phyloP scores from a whole-genome alignment of 805 yeast species.

The Tetrapisispora namnaoensis region DNA sequence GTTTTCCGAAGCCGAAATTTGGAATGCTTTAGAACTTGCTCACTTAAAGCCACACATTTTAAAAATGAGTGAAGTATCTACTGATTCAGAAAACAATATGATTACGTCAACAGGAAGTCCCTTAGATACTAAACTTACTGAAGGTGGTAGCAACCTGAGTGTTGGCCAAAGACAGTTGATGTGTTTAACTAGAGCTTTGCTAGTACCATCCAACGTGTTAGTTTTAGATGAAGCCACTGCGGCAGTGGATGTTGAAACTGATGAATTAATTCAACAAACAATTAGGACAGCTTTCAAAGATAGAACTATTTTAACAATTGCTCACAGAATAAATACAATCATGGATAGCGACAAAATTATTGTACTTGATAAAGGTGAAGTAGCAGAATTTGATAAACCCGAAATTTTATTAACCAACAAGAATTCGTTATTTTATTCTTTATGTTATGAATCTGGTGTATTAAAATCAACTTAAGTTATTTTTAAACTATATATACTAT shows the following conservation, averaged over 20 bases:
- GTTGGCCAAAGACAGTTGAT: conserved; percentile 72
- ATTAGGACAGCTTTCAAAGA: conserved; percentile 65
- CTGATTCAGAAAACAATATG: background rate
- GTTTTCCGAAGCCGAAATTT: conserved; percentile 66
- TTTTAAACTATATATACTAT: background rate
- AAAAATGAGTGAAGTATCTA: conserved; percentile 43
- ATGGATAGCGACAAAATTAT: conserved; percentile 72
- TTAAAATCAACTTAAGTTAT: background rate
- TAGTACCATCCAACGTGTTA: conserved; percentile 52
- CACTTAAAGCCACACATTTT: conserved; percentile 62
- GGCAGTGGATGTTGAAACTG: conserved; percentile 82
- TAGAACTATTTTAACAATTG: conserved; percentile 74
- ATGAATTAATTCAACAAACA: conserved; percentile 65
- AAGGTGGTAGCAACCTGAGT: conserved; percentile 64
- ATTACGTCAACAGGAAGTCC: background rate
- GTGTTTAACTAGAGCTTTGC: conserved; percentile 72
- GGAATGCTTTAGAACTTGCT: conserved; percentile 70
- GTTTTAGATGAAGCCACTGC: conserved; percentile 84
- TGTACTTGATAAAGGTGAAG: conserved; percentile 65
- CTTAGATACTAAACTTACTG: conserved; percentile 46
- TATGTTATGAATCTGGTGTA: conserved; percentile 72
- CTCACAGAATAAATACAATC: conserved; percentile 75
- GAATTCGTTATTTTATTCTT: conserved; percentile 64
- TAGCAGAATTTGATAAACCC: conserved; percentile 72
- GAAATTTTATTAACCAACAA: conserved; percentile 51